Evolutionary conservation across 805 yeast genomes (phyloP), one percentile per base, ranked within the genome.

Genomic region (Cyberlindnera japonica): DNA sequence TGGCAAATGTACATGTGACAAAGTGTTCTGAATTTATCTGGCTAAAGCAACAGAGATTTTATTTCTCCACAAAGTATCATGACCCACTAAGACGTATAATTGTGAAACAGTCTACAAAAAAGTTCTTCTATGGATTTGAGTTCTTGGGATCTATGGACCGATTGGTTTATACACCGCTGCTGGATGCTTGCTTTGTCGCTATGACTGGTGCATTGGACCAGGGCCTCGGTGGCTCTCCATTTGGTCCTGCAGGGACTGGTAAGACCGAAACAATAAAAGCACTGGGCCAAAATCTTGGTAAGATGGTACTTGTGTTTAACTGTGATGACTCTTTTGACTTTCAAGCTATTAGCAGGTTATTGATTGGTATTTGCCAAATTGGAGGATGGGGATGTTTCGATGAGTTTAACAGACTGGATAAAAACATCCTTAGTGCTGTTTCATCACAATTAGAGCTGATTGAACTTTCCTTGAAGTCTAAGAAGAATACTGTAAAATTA

Each of bases 211-310:
- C 97, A 0, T 58, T 89, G 14, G 72, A 76, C 24, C 87, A 81
- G 50, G 74, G 72, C 25, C 65, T 79, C 8, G 98, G 98, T n/a
- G 95, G 95, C 0, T 83, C 95, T 1, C 83, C 95, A 1, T 79
- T 83, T 60, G 98, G 98, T 0, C 97, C 98, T 2, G 96, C 98
- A 3, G 98, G 98, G 30, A 91, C 98, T 0, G 98, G 98, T 49
- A 91, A 91, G 57, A 91, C 98, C 0, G 98, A 91, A 57, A 74
- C 95, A 0, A 72, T 91, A 19, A 91, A 91, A 57, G 85, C 95
- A 0, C 65, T 90, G 22, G 96, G 93, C 1, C 78, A 78, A 30
- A 77, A 77, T 27, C 63, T 91, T 7, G 98, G 98, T 7, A 72
- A 78, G 43, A 75, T 79, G 75, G 96, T 88, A 0, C 59, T 84